A percentile compares a stretch with the other conserved stretches of the same genome.
These are phyloP conservation scores for Lactuca sativa DNA, from an alignment of 129 eudicot genomes.

Conservation along the genomic window DNA sequence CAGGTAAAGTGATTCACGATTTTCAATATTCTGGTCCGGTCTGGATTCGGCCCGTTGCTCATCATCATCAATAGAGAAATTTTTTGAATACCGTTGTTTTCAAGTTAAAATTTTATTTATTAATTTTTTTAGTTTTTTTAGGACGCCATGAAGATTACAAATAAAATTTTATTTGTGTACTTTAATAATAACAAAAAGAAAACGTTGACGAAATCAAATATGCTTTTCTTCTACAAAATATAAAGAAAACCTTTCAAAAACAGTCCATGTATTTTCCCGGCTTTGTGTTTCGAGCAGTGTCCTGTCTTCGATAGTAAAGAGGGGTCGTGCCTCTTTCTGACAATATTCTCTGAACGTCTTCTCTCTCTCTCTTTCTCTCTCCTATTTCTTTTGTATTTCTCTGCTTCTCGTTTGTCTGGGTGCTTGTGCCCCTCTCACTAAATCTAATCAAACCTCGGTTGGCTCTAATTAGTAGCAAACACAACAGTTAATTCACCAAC, in stretches of 20 bases:
- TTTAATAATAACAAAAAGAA: too few species aligned
- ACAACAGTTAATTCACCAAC: background rate
- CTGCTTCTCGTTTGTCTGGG: background rate
- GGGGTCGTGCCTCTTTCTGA: conserved; percentile 37
- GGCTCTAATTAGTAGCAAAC: background rate
- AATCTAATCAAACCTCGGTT: background rate
- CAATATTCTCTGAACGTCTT: conserved; percentile 41
- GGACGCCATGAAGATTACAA: too few species aligned
- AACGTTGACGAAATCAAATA: background rate
- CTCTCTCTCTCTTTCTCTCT: background rate
- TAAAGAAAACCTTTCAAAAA: conserved; percentile 5
- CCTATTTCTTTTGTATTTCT: background rate
- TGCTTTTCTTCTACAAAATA: background rate
- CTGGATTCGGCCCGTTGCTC: too few species aligned
- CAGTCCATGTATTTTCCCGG: conserved; percentile 34
- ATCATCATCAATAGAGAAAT: too few species aligned
- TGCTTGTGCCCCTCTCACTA: background rate
- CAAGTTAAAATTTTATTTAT: too few species aligned
- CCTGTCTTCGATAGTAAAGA: conserved; percentile 4
- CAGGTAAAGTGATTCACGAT: too few species aligned
- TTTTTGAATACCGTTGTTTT: too few species aligned
- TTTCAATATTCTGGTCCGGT: too few species aligned
- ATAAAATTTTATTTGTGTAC: too few species aligned
- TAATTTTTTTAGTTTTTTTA: too few species aligned
- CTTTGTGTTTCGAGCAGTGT: conserved; percentile 25